phyloP scores from a whole-genome alignment of 306 rosid genomes.

The Vigna angularis region DNA sequence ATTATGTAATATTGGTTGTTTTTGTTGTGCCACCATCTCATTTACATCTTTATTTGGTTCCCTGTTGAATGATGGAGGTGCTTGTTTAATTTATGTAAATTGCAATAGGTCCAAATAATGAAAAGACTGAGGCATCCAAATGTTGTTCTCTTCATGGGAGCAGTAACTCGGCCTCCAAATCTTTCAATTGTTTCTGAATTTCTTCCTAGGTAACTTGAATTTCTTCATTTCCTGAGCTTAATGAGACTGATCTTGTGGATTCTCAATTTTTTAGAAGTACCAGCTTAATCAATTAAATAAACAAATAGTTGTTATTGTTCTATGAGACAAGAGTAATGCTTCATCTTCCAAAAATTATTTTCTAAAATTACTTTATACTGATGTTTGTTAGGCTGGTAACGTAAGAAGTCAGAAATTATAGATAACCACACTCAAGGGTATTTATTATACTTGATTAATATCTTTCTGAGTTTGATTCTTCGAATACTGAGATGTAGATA shows the following conservation, averaged over 20 bases:
- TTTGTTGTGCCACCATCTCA: constrained; percentile 3
- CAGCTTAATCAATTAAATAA: constrained; percentile 6
- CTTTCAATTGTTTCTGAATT: constrained; percentile 97
- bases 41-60: background rate
- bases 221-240: constrained; percentile 42
- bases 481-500: constrained; percentile 49
- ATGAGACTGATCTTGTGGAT: constrained; percentile 28
- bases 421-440: constrained; percentile 4
- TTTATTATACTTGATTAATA: constrained; percentile 23
- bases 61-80: constrained; percentile 33
- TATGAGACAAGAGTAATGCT: constrained; percentile 24
- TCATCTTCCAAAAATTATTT: constrained; percentile 23
- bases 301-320: constrained; percentile 24
- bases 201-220: constrained; percentile 86
- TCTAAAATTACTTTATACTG: constrained; percentile 11
- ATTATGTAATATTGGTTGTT: background rate
- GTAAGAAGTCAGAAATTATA: constrained; percentile 4
- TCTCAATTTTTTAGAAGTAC: constrained; percentile 33
- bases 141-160: constrained; percentile 99
- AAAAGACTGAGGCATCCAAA: constrained; percentile 97
- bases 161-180: constrained; percentile 90
- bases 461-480: constrained; percentile 28
- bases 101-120: constrained; percentile 87
- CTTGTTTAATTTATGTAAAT: constrained; percentile 46
- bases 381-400: constrained; percentile 10